Evolutionary conservation across 495 filamentous ascomycete genomes (phyloP), one percentile per base, ranked within the genome.

Genomic region (Recurvomyces mirabilis): DNA sequence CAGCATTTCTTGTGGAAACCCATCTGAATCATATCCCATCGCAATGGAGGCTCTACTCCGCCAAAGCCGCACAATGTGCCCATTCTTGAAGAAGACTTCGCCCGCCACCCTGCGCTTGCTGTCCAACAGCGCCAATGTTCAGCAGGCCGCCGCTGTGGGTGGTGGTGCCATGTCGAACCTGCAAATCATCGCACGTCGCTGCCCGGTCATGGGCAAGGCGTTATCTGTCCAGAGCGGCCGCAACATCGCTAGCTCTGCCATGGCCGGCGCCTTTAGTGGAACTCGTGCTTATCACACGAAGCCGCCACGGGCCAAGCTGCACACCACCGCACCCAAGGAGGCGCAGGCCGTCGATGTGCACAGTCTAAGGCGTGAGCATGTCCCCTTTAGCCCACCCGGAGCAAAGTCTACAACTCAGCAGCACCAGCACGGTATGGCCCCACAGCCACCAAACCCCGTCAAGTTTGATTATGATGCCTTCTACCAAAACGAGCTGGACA

Each of bases 191-290:
- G 91, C 87, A 52, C 82, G 85, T 57, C 86, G 91, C 55, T 98
- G 91, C 77, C 91, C 91, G 45, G 78, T 98, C 61, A 98, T 98
- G 91, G 88, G 87, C 62, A 94, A 94, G 70, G 91, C 91, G 32
- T 73, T 98, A 55, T 57, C 60, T 38, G 56, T 66, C 44, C 71
- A 70, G 62, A 53, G 49, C 56, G 77, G 79, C 47, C 73, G 75
- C 39, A 42, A 42, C 39, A 60, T 69, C 53, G 59, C 61, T 25
- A 57, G 66, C 43, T 66, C 64, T 36, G 62, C 67, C n/a, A 60
- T 65, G 22, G 56, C 53, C 28, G 60, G 59, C 4, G 63, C 58
- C 3, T 65, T 51, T 49, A 63, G 65, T n/a, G 66, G 67, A n/a
- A 53, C 49, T 18, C 48, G 65, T 18, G 65, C 65, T n/a, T 72